Evolutionary conservation across 2,329 filamentous ascomycete genomes (phyloP), one percentile per base, ranked within the genome.

Genomic region (Fusarium beomiforme): DNA sequence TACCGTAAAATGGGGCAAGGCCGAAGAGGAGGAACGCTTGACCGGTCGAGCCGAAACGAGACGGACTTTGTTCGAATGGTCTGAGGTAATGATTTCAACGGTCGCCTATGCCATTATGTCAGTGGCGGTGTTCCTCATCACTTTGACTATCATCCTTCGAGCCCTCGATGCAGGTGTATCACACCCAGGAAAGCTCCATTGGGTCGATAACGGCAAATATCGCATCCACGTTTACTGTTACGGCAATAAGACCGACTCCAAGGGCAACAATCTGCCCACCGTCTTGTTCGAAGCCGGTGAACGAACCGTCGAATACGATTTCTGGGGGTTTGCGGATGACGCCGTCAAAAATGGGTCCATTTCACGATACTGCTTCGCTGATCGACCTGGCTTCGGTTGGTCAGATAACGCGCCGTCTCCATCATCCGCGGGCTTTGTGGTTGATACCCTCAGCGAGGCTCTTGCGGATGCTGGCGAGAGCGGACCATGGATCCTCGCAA

Each of bases 401-500:
- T 90, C 88, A 49, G 96, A 99, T 81, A 95, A 96, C 59, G 94
- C 95, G 0, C 96, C 96, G 4, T 98, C 95, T 9, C 96, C 96
- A 0, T 91, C 97, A 75, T 97, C 93, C 8, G 95, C 94, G 8
- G 94, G 95, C 44, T 97, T 98, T 89, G 92, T 93, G n/a, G 91
- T 93, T 8, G 94, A 97, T 77, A 93, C 91, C 0, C 85, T 98
- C 29, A 95, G 93, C 44, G 95, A 98, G 82, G 93, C 94, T 5
- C 87, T 99, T 9, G 91, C 92, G 4, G 85, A 89, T 42, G 90
- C 92, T 6, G 94, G 91, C 29, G 96, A 98, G 82, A 86, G 90
- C 50, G 95, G 95, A 0, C 95, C 96, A 1, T 99, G 93, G 92
- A 87, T 99, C 31, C 85, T 98, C 8, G 91, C 94, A 37, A 94